Percentiles rank a stretch among this genome's conserved stretches.
Conservation (phyloP, 2,329 filamentous ascomycete species). For the Fusarium sublunatum region DNA sequence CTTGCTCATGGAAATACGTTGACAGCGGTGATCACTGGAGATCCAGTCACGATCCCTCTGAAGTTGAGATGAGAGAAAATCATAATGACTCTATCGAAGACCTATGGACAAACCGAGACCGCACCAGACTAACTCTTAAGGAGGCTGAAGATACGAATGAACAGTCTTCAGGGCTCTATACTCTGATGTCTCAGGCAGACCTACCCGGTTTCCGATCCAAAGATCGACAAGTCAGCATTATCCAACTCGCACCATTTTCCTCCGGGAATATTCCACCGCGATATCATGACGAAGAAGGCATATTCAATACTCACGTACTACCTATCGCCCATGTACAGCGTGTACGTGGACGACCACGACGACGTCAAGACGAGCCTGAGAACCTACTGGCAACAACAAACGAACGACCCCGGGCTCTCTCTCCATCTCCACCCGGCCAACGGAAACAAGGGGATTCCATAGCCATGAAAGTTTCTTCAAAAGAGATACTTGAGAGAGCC, state of each 20-base stretch:
- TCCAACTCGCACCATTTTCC: constrained; percentile 31
- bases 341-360: neutral
- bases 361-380: constrained; percentile 18
- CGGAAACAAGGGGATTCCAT: neutral
- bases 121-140: neutral
- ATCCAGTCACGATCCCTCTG: constrained; percentile 15
- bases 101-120: neutral
- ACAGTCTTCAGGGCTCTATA: constrained; percentile 12
- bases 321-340: constrained; percentile 34
- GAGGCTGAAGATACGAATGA: neutral
- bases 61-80: constrained; percentile 7
- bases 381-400: neutral
- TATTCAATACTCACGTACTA: neutral
- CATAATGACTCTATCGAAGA: neutral
- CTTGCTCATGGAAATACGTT: constrained; percentile 14
- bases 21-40: constrained; percentile 5
- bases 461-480: neutral
- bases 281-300: neutral
- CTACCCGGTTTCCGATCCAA: constrained; percentile 4
- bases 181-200: constrained; percentile 14
- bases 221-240: constrained; percentile 27
- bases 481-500: constrained; percentile 8
- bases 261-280: neutral
- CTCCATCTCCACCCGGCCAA: neutral
- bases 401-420: constrained; percentile 12